phyloP scores from a whole-genome alignment of 2,329 filamentous ascomycete genomes.

The Xylariaceae sp. region DNA sequence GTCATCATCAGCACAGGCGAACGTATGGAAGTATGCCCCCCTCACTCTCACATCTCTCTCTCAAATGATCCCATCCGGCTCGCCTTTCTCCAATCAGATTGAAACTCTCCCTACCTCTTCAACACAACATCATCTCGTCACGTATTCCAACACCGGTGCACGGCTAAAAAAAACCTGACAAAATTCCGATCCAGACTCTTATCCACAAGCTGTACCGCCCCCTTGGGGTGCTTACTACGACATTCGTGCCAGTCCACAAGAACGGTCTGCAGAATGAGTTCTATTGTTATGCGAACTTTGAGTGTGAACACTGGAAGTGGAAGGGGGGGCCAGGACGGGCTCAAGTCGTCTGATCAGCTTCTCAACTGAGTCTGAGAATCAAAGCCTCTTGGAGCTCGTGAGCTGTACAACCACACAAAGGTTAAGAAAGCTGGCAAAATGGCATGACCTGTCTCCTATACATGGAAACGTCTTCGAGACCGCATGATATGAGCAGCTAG shows the following conservation, averaged over 20 bases:
- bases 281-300: constrained; percentile 74
- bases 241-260: constrained; percentile 65
- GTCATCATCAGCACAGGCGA: constrained; percentile 75
- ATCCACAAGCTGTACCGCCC: constrained; percentile 29
- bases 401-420: too few species aligned
- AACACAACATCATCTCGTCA: neutral
- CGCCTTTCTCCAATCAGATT: too few species aligned
- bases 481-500: too few species aligned
- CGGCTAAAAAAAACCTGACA: neutral
- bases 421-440: too few species aligned
- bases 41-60: too few species aligned
- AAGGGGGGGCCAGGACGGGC: constrained; percentile 1
- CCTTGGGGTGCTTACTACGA: constrained; percentile 59
- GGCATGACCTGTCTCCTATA: too few species aligned
- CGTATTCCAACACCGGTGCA: neutral
- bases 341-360: too few species aligned
- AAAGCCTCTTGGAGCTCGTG: too few species aligned
- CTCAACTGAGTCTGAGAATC: too few species aligned
- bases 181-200: too few species aligned
- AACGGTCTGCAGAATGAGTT: constrained; percentile 77
- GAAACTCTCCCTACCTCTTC: too few species aligned
- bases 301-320: constrained; percentile 50
- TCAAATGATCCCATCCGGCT: neutral
- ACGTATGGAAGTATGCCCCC: constrained; percentile 66
- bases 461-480: too few species aligned